A percentile compares a stretch with the other conserved stretches of the same genome.
Evolutionary conservation across 2,329 filamentous ascomycete genomes (phyloP).

Genomic region (Coniella vitis): DNA sequence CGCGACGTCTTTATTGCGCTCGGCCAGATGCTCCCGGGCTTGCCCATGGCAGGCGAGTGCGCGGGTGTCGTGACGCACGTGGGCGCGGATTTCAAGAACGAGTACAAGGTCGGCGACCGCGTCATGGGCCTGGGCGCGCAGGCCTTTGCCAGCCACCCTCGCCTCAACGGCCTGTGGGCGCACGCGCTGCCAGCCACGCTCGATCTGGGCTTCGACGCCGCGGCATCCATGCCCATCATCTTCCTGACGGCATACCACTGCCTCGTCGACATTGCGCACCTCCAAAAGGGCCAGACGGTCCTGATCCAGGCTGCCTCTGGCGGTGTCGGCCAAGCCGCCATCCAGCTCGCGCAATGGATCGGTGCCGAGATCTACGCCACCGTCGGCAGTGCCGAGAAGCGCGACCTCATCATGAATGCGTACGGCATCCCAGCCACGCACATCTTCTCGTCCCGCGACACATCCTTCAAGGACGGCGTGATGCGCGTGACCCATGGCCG

Average conservation of each 20-base stretch:
- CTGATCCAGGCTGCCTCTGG: conserved; percentile 38
- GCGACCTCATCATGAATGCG: conserved; percentile 24
- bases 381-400: conserved; percentile 25
- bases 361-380: conserved; percentile 37
- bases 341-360: conserved; percentile 30
- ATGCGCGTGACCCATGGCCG: conserved; percentile 4
- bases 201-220: conserved; percentile 11
- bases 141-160: conserved; percentile 16
- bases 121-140: conserved; percentile 19
- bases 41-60: conserved; percentile 27
- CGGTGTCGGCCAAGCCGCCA: conserved; percentile 34
- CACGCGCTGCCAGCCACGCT: conserved; percentile 9
- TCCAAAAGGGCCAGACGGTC: conserved; percentile 25
- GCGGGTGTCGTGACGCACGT: conserved; percentile 26
- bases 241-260: conserved; percentile 32
- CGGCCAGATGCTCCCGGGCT: conserved; percentile 25
- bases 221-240: conserved; percentile 5
- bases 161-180: conserved; percentile 1
- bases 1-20: conserved; percentile 30
- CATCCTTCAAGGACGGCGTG: conserved; percentile 8
- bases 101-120: conserved; percentile 23
- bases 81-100: conserved; percentile 21
- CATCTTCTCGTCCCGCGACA: conserved; percentile 27
- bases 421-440: conserved; percentile 28
- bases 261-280: conserved; percentile 25